Evolutionary conservation across 176 grass and related monocot species (phyloP).

Genomic region (Poa annua): DNA sequence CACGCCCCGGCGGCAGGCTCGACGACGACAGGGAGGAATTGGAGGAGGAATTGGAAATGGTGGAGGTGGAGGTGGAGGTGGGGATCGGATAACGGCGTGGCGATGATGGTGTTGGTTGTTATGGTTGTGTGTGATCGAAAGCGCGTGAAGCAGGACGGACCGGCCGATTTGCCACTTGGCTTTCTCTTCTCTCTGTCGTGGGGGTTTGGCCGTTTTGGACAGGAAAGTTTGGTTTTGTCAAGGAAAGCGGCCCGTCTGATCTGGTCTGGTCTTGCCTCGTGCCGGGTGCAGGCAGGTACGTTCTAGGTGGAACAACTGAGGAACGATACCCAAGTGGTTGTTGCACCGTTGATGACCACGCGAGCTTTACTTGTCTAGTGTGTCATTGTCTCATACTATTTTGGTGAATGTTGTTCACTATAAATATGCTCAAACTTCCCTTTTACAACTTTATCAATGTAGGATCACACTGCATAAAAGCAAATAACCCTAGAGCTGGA

Average conservation of each 20-base stretch:
- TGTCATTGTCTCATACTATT: too few species aligned
- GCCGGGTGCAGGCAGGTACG: neutral
- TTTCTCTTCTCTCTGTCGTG: neutral
- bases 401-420: too few species aligned
- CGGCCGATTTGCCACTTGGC: neutral
- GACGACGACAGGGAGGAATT: neutral
- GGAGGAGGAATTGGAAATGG: neutral
- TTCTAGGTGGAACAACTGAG: neutral
- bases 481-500: too few species aligned
- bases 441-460: too few species aligned
- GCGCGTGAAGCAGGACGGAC: conserved; percentile 30
- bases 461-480: too few species aligned
- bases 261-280: neutral
- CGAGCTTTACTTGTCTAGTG: too few species aligned
- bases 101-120: conserved; percentile 19
- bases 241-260: neutral
- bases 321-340: too few species aligned
- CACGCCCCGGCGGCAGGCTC: neutral
- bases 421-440: too few species aligned
- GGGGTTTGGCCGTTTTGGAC: neutral
- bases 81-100: conserved; percentile 26
- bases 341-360: too few species aligned
- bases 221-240: neutral
- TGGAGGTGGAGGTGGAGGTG: neutral
- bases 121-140: conserved; percentile 15